These are phyloP conservation scores for Castanea crenata DNA, from an alignment of 306 rosid genomes.

Conservation along the genomic window DNA sequence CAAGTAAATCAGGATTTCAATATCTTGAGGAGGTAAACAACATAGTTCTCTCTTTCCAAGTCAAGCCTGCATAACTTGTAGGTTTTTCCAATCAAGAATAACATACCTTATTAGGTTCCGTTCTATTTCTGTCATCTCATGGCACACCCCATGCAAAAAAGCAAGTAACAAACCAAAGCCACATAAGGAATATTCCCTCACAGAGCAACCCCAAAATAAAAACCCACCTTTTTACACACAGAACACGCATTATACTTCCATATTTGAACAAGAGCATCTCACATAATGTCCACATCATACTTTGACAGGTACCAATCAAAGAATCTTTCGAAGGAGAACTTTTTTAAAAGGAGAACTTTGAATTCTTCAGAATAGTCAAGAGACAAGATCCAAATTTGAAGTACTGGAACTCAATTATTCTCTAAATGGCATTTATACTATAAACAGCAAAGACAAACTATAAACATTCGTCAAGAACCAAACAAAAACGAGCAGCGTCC, in stretches of 20 bases:
- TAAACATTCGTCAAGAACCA: conserved; percentile 1
- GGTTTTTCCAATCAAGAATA: background rate
- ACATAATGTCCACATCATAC: conserved; percentile 14
- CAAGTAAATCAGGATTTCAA: background rate
- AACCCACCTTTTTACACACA: conserved; percentile 11
- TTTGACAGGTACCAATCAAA: conserved; percentile 5
- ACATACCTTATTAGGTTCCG: conserved; percentile 1
- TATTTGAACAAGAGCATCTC: conserved; percentile 22
- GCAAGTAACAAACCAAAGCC: conserved; percentile 2
- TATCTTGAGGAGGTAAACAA: background rate
- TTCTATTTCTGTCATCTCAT: conserved; percentile 8
- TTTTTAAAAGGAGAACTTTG: background rate
- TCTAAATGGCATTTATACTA: conserved; percentile 14
- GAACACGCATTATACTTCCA: conserved; percentile 19
- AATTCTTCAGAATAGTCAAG: background rate
- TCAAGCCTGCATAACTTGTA: background rate
- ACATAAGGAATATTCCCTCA: conserved; percentile 13
- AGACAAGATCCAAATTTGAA: background rate
- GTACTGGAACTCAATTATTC: conserved; percentile 8
- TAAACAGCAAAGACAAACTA: conserved; percentile 12
- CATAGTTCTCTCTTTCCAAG: background rate
- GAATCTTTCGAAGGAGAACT: background rate
- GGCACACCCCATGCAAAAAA: background rate
- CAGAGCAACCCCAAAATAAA: conserved; percentile 19
- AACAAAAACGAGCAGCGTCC: background rate